Percentiles rank a stretch among this genome's conserved stretches.
These are phyloP conservation scores for Umbilicaria muhlenbergii DNA, from an alignment of 495 filamentous ascomycete genomes.

Conservation along the genomic window DNA sequence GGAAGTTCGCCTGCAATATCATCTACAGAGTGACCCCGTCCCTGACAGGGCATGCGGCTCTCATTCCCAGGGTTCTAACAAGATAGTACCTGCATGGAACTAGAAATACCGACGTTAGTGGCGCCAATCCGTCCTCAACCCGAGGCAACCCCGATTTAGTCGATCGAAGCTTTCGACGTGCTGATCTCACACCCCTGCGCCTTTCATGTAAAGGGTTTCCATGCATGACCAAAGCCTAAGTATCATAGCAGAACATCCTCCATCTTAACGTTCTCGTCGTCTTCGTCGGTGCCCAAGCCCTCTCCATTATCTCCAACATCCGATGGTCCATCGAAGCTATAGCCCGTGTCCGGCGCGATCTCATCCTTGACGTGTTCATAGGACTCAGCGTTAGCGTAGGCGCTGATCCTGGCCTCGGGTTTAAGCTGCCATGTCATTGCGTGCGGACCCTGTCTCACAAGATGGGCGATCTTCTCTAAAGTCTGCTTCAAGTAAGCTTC, in stretches of 20 bases:
- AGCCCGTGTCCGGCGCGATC: conserved; percentile 26
- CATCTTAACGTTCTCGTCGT: conserved; percentile 61
- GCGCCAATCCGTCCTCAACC: too few species aligned
- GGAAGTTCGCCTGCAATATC: too few species aligned
- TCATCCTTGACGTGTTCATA: conserved; percentile 30
- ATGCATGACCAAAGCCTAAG: neutral
- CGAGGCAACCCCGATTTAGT: too few species aligned
- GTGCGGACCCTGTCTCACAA: conserved; percentile 67
- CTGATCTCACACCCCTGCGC: too few species aligned
- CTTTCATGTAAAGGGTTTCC: too few species aligned
- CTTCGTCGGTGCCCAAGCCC: conserved; percentile 31
- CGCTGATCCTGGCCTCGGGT: conserved; percentile 47
- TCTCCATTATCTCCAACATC: conserved; percentile 25
- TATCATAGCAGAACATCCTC: conserved; percentile 42
- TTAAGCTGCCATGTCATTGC: conserved; percentile 73
- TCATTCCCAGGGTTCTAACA: too few species aligned
- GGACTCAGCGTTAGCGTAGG: conserved; percentile 26
- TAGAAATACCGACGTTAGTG: too few species aligned
- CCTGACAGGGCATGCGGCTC: too few species aligned
- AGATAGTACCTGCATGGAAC: too few species aligned
- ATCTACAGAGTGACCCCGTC: too few species aligned
- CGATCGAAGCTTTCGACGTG: too few species aligned
- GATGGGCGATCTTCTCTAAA: conserved; percentile 62
- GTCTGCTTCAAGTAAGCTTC: conserved; percentile 82
- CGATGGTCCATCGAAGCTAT: conserved; percentile 26